These are phyloP conservation scores for Xylaria sp. DNA, from an alignment of 2,329 filamentous ascomycete species.

Conservation along the genomic window DNA sequence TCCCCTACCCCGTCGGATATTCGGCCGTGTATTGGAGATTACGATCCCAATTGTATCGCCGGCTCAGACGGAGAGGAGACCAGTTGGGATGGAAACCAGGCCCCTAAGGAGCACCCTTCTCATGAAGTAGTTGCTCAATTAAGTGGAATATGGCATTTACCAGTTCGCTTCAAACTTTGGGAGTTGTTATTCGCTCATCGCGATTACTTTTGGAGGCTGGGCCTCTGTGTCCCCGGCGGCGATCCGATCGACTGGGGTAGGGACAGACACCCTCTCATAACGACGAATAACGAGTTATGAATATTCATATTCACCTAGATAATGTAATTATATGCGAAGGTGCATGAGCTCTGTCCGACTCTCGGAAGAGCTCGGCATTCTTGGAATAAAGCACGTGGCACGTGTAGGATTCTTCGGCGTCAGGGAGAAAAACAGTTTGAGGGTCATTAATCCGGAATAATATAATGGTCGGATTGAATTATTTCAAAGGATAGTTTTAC, in stretches of 20 bases:
- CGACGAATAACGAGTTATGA: slow-evolving; percentile 55
- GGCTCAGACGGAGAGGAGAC: slow-evolving; percentile 59
- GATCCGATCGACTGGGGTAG: slow-evolving; percentile 75
- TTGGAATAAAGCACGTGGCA: slow-evolving; percentile 8
- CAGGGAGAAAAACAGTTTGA: slow-evolving; percentile 9
- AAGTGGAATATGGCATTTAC: slow-evolving; percentile 67
- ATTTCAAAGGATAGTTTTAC: slow-evolving; percentile 5
- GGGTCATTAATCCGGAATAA: slow-evolving; percentile 4
- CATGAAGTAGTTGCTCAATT: slow-evolving; percentile 43
- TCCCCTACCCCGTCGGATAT: slow-evolving; percentile 76
- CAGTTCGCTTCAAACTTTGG: slow-evolving; percentile 79
- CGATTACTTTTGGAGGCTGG: slow-evolving; percentile 96
- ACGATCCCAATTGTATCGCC: slow-evolving; percentile 77
- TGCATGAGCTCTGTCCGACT: slow-evolving; percentile 3
- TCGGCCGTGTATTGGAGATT: slow-evolving; percentile 75
- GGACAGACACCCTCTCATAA: slow-evolving; percentile 57
- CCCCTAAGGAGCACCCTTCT: slow-evolving; percentile 36
- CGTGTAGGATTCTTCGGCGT: slow-evolving; percentile 18
- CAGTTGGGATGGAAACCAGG: slow-evolving; percentile 36
- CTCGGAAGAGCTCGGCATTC: slow-evolving; percentile 12
- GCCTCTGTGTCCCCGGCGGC: slow-evolving; percentile 86
- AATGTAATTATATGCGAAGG: slow-evolving; percentile 26
- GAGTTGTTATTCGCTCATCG: slow-evolving; percentile 92
- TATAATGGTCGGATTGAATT: slow-evolving; percentile 18
- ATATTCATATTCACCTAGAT: slow-evolving; percentile 3